Base-by-base conservation (phyloP, 2,329 filamentous ascomycete species). In the Colletotrichum sp. region DNA sequence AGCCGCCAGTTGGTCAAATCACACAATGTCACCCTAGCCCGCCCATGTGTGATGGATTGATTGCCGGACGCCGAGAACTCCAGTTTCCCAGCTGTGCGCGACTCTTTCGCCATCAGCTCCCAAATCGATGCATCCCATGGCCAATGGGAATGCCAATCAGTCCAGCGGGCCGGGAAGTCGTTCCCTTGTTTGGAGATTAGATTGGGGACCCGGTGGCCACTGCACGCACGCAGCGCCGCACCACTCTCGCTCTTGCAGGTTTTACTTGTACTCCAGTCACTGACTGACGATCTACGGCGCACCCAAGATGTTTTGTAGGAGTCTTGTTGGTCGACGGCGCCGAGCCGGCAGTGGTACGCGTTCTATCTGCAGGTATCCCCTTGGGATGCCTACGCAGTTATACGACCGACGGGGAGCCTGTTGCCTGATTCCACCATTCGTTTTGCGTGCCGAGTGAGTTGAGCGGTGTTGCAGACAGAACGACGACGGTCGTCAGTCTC, bases 1-100 rank as follows among this genome's bases (percentile, higher is more conserved):
- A 52, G 36, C 39, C 44, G 24, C 26, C 16, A 32, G 30, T 32
- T 28, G 13, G 21, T 28, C 26, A 55, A 32, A 55, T 67, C 39
- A 34, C 65, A 55, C 26, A 30, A 55, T 55, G 65, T 67, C 64
- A 52, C 44, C 65, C 63, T 52, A 52, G 16, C 39, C 64, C 64
- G 64, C 64, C 18, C 64, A 28, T 18, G 39, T 65, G 63, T 68
- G 63, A 72, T 72, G 73, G 69, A 68, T 73, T 73, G 64, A 65
- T 68, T 64, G 69, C 73, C 57, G 73, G 30, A 39, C 57, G 34
- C 73, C 70, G 59, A 44, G 73, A 24, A 32, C 44, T 28, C 73
- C 70, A 49, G 57, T 60, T 57, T 36, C 15, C 24, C 28, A 68
- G 34, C 24, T 60, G 28, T 12, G 52, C 44, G 44, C 44, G 44